A percentile compares a stretch with the other conserved stretches of the same genome.
Conservation (phyloP, 2,329 filamentous ascomycete species). For the Aspergillus sp. region DNA sequence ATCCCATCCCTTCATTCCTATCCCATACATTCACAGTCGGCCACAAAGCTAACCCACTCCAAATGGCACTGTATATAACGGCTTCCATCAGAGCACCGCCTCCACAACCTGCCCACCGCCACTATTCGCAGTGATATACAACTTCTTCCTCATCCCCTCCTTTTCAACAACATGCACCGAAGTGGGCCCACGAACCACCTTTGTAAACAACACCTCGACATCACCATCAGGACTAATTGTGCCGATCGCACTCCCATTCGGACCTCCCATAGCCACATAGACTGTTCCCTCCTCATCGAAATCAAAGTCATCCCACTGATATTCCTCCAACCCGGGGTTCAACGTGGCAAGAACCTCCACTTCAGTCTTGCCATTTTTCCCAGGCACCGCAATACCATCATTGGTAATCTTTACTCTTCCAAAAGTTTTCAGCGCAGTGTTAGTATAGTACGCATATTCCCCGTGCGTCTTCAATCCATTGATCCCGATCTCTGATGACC, state of each 20-base stretch:
- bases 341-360: slow-evolving; percentile 14
- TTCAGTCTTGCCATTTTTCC: not conserved
- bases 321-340: not conserved
- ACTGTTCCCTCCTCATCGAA: slow-evolving; percentile 14
- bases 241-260: slow-evolving; percentile 5
- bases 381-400: not conserved
- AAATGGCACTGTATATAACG: not conserved
- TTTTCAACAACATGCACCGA: slow-evolving; percentile 10
- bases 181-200: slow-evolving; percentile 6
- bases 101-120: slow-evolving; percentile 12
- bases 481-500: slow-evolving; percentile 17
- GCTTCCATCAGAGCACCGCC: not conserved
- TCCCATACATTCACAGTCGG: not conserved
- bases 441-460: slow-evolving; percentile 18
- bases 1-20: too few relatives aligned
- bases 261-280: slow-evolving; percentile 16
- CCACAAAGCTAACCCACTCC: not conserved
- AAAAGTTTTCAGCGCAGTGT: slow-evolving; percentile 14
- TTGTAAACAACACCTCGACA: slow-evolving; percentile 11
- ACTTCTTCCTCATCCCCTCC: not conserved
- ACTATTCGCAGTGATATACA: slow-evolving; percentile 13
- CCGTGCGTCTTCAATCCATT: slow-evolving; percentile 21
- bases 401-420: slow-evolving; percentile 8
- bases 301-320: slow-evolving; percentile 21
- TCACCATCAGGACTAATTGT: slow-evolving; percentile 14